Conservation (phyloP, 371 early-diverging fungal species). For the Capillidium rhysosporum region DNA sequence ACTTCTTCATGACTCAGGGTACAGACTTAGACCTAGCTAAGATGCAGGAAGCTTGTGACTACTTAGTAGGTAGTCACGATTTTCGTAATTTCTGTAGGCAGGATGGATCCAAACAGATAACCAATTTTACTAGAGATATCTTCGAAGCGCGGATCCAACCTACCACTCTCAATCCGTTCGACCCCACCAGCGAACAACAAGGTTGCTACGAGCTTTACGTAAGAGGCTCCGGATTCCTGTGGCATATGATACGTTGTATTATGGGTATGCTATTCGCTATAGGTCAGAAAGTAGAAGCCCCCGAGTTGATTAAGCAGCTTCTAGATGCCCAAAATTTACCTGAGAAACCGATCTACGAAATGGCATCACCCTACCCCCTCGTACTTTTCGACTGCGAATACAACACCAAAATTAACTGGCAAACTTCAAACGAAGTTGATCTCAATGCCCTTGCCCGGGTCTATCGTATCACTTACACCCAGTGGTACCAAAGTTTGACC, state of each 20-base stretch:
- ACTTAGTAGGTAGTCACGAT: slow-evolving; percentile 68
- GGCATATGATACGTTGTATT: slow-evolving; percentile 96
- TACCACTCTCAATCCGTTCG: background rate
- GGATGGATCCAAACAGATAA: slow-evolving; percentile 62
- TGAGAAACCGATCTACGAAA: slow-evolving; percentile 54
- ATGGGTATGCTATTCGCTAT: slow-evolving; percentile 75
- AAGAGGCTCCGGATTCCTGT: slow-evolving; percentile 45
- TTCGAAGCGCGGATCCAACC: slow-evolving; percentile 33
- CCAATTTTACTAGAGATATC: slow-evolving; percentile 50
- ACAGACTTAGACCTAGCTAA: slow-evolving; percentile 34
- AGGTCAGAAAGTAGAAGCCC: slow-evolving; percentile 47
- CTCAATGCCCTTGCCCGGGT: background rate
- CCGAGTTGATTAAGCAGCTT: slow-evolving; percentile 28
- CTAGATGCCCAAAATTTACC: slow-evolving; percentile 25
- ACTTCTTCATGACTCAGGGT: slow-evolving; percentile 61
- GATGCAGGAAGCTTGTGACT: slow-evolving; percentile 55
- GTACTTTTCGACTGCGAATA: slow-evolving; percentile 78
- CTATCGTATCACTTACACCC: slow-evolving; percentile 1
- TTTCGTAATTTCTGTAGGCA: slow-evolving; percentile 90
- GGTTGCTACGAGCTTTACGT: slow-evolving; percentile 4
- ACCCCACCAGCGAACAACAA: background rate
- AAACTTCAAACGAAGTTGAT: background rate
- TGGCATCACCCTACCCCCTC: slow-evolving; percentile 76
- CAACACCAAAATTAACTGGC: slow-evolving; percentile 13
- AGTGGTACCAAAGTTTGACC: slow-evolving; percentile 2